Evolutionary conservation across 2,329 filamentous ascomycete species (phyloP).

Genomic region (Ceratocystis papillata): DNA sequence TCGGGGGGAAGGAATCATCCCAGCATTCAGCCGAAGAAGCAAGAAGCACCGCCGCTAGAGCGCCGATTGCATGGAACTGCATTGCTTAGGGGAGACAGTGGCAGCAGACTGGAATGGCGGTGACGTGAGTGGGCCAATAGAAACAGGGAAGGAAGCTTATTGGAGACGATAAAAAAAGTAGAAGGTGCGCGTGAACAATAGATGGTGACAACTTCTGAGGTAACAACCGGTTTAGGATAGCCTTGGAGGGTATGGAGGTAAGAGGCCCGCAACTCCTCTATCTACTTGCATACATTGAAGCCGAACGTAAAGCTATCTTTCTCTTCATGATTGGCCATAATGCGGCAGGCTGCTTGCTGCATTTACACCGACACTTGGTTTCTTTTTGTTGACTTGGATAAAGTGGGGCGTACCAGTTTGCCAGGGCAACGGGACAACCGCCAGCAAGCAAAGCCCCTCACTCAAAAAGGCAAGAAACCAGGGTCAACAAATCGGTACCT

Average conservation of each 20-base stretch:
- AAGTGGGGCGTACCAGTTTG: constrained; percentile 12
- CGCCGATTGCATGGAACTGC: constrained; percentile 28
- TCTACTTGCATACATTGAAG: too few relatives aligned
- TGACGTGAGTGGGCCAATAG: neutral
- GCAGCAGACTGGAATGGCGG: constrained; percentile 11
- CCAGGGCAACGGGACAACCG: constrained; percentile 4
- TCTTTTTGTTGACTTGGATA: constrained; percentile 13
- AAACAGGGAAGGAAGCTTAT: neutral
- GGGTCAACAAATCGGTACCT: constrained; percentile 11
- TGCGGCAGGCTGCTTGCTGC: neutral
- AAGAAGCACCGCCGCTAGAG: constrained; percentile 13
- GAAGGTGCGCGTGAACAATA: neutral
- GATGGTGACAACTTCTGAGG: neutral
- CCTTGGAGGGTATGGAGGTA: too few relatives aligned
- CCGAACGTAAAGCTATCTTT: neutral
- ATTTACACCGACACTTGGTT: constrained; percentile 10
- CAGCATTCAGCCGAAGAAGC: constrained; percentile 27
- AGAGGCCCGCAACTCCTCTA: too few relatives aligned
- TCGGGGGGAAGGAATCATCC: constrained; percentile 36
- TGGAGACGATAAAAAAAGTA: neutral
- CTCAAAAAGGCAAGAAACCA: neutral
- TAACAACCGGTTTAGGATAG: too few relatives aligned
- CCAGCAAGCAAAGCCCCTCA: neutral
- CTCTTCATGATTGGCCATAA: neutral
- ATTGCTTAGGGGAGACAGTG: constrained; percentile 29